phyloP scores from a whole-genome alignment of 1,139 yeast species.

The Hyphopichia buzzinii region DNA sequence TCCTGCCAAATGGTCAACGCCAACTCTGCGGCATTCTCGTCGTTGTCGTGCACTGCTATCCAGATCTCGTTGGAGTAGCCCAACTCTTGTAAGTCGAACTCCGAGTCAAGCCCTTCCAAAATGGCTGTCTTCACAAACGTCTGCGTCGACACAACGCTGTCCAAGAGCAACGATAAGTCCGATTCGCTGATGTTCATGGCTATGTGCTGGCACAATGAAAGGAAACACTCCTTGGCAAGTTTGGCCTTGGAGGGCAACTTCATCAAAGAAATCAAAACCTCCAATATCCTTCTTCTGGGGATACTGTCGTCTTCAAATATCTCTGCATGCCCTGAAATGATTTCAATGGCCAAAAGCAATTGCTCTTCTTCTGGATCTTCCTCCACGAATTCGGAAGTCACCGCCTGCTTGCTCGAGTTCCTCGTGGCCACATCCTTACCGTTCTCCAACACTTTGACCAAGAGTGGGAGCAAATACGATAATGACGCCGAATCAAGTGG shows the following conservation, averaged over 20 bases:
- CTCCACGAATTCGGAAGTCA: constrained; percentile 62
- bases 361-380: constrained; percentile 91
- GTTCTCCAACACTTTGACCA: constrained; percentile 59
- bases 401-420: constrained; percentile 47
- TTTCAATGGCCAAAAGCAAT: constrained; percentile 71
- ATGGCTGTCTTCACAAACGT: constrained; percentile 74
- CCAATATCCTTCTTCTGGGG: constrained; percentile 66
- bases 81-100: constrained; percentile 66
- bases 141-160: constrained; percentile 60
- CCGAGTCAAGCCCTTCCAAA: constrained; percentile 82
- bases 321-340: constrained; percentile 74
- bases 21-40: constrained; percentile 56
- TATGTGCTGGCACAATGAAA: constrained; percentile 71
- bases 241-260: constrained; percentile 76
- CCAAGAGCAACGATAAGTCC: constrained; percentile 62
- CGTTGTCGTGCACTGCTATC: constrained; percentile 77
- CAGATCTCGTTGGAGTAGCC: constrained; percentile 67
- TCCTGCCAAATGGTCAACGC: constrained; percentile 89
- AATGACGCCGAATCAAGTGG: constrained; percentile 69
- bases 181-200: constrained; percentile 53
- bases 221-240: constrained; percentile 77
- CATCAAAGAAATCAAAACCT: constrained; percentile 64
- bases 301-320: constrained; percentile 63
- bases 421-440: constrained; percentile 56
- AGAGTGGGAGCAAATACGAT: constrained; percentile 71